Conservation (phyloP, 2,329 filamentous ascomycete species). For the Lecanicillium sp. region DNA sequence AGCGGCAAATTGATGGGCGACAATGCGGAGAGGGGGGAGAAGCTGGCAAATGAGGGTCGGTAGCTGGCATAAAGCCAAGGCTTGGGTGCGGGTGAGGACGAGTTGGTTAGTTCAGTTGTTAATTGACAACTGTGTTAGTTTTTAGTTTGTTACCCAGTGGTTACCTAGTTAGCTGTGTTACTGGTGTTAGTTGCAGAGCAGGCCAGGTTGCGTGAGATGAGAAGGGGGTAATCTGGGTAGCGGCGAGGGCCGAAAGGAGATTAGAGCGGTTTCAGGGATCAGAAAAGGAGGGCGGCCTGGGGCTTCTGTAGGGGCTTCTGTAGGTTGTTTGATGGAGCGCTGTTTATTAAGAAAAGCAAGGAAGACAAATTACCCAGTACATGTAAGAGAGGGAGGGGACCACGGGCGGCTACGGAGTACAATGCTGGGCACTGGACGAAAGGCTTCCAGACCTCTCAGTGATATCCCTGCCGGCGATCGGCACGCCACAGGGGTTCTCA, state of each 20-base stretch:
- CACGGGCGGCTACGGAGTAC: not conserved
- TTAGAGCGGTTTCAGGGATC: constrained; percentile 5
- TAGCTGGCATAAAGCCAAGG: too few relatives aligned
- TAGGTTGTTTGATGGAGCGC: not conserved
- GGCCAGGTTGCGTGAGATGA: not conserved
- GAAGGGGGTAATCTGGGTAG: constrained; percentile 8
- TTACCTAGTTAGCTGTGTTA: not conserved
- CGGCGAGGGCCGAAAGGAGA: not conserved
- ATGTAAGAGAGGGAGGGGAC: not conserved
- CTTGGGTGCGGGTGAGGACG: too few relatives aligned
- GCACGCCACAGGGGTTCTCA: constrained; percentile 2
- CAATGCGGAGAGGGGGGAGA: too few relatives aligned
- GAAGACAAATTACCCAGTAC: not conserved
- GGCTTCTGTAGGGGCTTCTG: not conserved
- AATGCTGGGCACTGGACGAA: not conserved
- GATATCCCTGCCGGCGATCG: constrained; percentile 7
- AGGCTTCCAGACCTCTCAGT: too few relatives aligned
- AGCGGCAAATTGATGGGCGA: too few relatives aligned
- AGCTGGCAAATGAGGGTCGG: too few relatives aligned
- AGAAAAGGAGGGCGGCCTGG: not conserved
- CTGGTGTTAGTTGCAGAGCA: not conserved
- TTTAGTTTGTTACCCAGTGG: too few relatives aligned
- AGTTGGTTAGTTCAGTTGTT: too few relatives aligned
- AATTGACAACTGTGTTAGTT: too few relatives aligned
- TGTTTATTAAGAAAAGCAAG: not conserved